Conservation (phyloP, 2,329 filamentous ascomycete genomes). For the Reticulascus tulasneorum region DNA sequence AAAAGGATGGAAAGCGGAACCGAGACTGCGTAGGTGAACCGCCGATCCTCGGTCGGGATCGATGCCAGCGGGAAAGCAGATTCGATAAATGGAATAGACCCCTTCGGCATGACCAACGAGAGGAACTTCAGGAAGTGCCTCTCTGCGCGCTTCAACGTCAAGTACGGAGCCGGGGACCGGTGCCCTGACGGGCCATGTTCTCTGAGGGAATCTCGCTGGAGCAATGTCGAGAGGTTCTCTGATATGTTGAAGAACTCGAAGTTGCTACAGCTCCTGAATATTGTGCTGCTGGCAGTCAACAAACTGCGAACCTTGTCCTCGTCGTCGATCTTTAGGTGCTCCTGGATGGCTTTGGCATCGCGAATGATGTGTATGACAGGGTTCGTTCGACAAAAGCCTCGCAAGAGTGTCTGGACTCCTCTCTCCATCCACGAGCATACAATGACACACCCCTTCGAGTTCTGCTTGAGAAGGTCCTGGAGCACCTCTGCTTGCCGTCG, state of each 20-base stretch:
- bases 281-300: conserved; percentile 50
- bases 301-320: conserved; percentile 54
- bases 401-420: conserved; percentile 55
- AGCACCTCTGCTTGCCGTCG: conserved; percentile 60
- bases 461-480: conserved; percentile 52
- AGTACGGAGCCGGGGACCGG: conserved; percentile 50
- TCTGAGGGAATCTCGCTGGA: conserved; percentile 10
- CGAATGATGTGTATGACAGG: conserved; percentile 69
- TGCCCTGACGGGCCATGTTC: conserved; percentile 22
- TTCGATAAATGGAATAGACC: conserved; percentile 54
- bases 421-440: conserved; percentile 70
- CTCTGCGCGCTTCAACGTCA: conserved; percentile 65
- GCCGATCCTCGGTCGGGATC: conserved; percentile 55
- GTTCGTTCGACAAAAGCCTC: conserved; percentile 59
- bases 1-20: conserved; percentile 56
- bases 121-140: conserved; percentile 67
- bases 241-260: conserved; percentile 75
- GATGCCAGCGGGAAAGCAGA: conserved; percentile 63
- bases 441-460: conserved; percentile 61
- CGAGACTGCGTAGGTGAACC: conserved; percentile 64
- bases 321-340: conserved; percentile 56
- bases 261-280: conserved; percentile 65
- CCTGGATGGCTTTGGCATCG: conserved; percentile 60
- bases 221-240: conserved; percentile 33
- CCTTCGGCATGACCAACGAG: conserved; percentile 52